phyloP scores from a whole-genome alignment of 495 filamentous ascomycete genomes.

The Penicillium canescens region DNA sequence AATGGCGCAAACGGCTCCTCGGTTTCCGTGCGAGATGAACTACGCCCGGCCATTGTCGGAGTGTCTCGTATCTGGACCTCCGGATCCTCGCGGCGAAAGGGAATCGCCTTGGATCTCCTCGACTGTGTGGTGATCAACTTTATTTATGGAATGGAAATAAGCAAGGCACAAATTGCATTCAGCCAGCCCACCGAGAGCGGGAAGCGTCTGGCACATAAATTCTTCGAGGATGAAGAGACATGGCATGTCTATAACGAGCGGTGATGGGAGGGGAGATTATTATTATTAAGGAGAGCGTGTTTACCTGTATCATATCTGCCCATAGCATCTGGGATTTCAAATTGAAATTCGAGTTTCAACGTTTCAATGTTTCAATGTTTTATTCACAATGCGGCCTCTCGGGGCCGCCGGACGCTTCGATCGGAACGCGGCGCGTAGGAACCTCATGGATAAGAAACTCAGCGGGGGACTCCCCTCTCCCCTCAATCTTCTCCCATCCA shows the following conservation, averaged over 20 bases:
- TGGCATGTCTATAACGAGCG: slow-evolving; percentile 56
- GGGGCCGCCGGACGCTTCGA: slow-evolving; percentile 31
- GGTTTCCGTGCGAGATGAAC: slow-evolving; percentile 40
- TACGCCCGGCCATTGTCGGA: slow-evolving; percentile 58
- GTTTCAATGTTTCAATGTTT: slow-evolving; percentile 3
- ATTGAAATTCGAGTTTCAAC: background rate
- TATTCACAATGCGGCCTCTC: slow-evolving; percentile 17
- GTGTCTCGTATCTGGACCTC: slow-evolving; percentile 77
- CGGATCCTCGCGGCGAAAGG: slow-evolving; percentile 55
- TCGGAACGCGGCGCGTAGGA: slow-evolving; percentile 30
- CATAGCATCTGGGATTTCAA: background rate
- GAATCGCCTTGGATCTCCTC: slow-evolving; percentile 61
- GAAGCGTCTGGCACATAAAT: slow-evolving; percentile 58
- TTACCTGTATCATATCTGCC: slow-evolving; percentile 2
- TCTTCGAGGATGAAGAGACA: slow-evolving; percentile 54
- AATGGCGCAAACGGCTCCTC: slow-evolving; percentile 43
- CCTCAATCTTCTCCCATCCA: slow-evolving; percentile 16
- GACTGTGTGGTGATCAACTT: slow-evolving; percentile 63
- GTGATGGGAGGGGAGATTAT: slow-evolving; percentile 16
- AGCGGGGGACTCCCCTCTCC: slow-evolving; percentile 23
- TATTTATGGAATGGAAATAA: slow-evolving; percentile 65
- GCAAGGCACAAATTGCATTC: slow-evolving; percentile 66
- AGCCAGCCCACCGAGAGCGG: slow-evolving; percentile 77
- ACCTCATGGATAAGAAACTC: slow-evolving; percentile 29
- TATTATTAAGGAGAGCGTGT: background rate